These are phyloP conservation scores for Cercospora brassicicola DNA, from an alignment of 2,329 filamentous ascomycete genomes.

Conservation along the genomic window DNA sequence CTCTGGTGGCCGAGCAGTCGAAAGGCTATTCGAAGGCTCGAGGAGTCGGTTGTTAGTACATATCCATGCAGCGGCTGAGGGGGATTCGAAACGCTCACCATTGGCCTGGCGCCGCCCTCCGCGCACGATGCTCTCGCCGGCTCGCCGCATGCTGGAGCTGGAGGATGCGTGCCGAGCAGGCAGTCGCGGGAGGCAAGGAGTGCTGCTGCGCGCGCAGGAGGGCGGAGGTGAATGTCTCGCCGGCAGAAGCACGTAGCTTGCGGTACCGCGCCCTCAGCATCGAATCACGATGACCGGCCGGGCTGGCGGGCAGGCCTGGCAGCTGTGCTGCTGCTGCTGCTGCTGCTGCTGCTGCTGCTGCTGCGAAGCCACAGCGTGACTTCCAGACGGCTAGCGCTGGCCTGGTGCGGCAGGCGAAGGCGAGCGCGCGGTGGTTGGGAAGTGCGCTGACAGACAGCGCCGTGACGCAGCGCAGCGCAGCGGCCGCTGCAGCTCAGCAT, in stretches of 20 bases:
- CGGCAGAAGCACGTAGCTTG: constrained; percentile 24
- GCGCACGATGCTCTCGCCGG: constrained; percentile 17
- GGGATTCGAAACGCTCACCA: constrained; percentile 17
- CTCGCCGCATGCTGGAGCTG: constrained; percentile 2
- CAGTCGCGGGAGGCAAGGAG: constrained; percentile 10
- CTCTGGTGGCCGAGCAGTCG: constrained; percentile 35
- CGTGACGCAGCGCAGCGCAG: constrained; percentile 16
- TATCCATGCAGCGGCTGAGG: constrained; percentile 22
- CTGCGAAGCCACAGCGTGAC: constrained; percentile 23
- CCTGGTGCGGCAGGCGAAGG: constrained; percentile 21
- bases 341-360: constrained; percentile 16
- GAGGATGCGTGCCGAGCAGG: constrained; percentile 6
- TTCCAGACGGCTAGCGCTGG: constrained; percentile 24
- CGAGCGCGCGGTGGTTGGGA: constrained; percentile 24
- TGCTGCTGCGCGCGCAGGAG: constrained; percentile 10
- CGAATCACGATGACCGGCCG: constrained; percentile 22
- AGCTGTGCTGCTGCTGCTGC: constrained; percentile 20
- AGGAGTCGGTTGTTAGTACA: constrained; percentile 27
- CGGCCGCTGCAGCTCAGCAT: constrained; percentile 8
- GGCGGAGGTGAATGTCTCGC: constrained; percentile 17
- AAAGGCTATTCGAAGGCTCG: constrained; percentile 33
- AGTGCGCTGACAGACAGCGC: constrained; percentile 22
- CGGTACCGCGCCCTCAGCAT: constrained; percentile 20
- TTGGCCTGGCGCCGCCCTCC: constrained; percentile 19
- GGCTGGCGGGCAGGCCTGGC: constrained; percentile 19